These are phyloP conservation scores for Starmerella stigmatis DNA, from an alignment of 805 yeast genomes.

Conservation along the genomic window DNA sequence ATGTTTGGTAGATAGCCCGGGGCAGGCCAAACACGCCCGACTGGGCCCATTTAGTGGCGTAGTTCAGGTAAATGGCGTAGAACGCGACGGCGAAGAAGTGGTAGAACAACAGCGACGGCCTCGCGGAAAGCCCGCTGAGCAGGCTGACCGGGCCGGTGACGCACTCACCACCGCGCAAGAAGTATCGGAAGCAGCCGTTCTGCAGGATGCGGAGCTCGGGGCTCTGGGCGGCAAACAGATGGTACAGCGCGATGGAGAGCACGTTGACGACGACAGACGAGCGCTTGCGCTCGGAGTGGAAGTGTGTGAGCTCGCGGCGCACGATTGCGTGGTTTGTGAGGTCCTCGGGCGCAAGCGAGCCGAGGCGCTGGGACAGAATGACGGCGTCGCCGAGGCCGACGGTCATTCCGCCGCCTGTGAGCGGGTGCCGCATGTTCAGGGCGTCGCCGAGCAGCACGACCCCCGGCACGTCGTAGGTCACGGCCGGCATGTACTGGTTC, in stretches of 20 bases:
- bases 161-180: constrained; percentile 73
- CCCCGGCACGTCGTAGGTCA: constrained; percentile 58
- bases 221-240: constrained; percentile 80
- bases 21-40: constrained; percentile 57
- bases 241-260: constrained; percentile 77
- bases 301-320: constrained; percentile 46
- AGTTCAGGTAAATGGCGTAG: constrained; percentile 64
- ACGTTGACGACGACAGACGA: constrained; percentile 81
- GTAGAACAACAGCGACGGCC: constrained; percentile 61
- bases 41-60: constrained; percentile 35
- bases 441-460: constrained; percentile 83
- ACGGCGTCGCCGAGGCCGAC: constrained; percentile 86
- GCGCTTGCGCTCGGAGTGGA: constrained; percentile 68
- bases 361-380: constrained; percentile 51
- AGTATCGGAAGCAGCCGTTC: constrained; percentile 79
- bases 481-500: constrained; percentile 78
- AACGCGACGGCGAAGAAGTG: constrained; percentile 89
- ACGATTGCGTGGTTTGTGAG: constrained; percentile 51
- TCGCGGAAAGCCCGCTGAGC: constrained; percentile 69
- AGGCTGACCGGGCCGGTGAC: constrained; percentile 70
- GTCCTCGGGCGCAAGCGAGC: constrained; percentile 40
- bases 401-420: constrained; percentile 99
- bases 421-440: constrained; percentile 93
- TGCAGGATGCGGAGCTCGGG: constrained; percentile 59
- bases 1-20: constrained; percentile 56